Percentiles rank a stretch among this genome's conserved stretches.
phyloP scores from a whole-genome alignment of 169 alveolate genomes.

The Plasmodium gonderi region DNA sequence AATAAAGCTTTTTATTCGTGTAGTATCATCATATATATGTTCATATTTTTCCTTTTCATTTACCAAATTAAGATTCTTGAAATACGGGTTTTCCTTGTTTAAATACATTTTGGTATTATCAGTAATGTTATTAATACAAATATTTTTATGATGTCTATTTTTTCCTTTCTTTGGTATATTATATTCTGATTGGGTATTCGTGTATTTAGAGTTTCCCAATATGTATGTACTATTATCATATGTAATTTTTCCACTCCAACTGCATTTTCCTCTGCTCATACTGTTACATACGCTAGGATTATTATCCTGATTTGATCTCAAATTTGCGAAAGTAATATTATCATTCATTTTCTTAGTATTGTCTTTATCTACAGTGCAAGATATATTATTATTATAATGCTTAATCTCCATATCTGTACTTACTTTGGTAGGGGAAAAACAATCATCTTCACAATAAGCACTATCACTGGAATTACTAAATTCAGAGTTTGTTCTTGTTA shows the following conservation, averaged over 20 bases:
- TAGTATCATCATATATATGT: not conserved
- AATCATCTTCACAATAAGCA: not conserved
- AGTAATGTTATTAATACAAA: not conserved
- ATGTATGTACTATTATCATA: not conserved
- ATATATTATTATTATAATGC: not conserved
- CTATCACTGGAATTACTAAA: not conserved
- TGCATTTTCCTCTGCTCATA: not conserved
- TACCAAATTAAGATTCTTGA: constrained; percentile 9
- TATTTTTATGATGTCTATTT: not conserved
- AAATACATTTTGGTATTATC: not conserved
- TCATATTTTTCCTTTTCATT: not conserved
- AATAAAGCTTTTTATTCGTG: not conserved
- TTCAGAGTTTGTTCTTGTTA: not conserved
- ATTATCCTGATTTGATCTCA: not conserved
- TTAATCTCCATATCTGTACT: not conserved
- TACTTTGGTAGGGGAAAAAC: not conserved
- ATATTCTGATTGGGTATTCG: not conserved
- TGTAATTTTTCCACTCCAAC: not conserved
- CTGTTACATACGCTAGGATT: not conserved
- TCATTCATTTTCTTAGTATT: not conserved
- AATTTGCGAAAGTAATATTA: not conserved
- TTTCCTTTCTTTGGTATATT: not conserved
- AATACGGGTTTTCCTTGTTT: not conserved
- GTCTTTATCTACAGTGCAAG: not conserved
- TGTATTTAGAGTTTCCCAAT: not conserved